Percentiles rank a stretch among this genome's conserved stretches.
These are phyloP conservation scores for Cladosporium cucumerinum DNA, from an alignment of 2,329 filamentous ascomycete species.

Conservation along the genomic window DNA sequence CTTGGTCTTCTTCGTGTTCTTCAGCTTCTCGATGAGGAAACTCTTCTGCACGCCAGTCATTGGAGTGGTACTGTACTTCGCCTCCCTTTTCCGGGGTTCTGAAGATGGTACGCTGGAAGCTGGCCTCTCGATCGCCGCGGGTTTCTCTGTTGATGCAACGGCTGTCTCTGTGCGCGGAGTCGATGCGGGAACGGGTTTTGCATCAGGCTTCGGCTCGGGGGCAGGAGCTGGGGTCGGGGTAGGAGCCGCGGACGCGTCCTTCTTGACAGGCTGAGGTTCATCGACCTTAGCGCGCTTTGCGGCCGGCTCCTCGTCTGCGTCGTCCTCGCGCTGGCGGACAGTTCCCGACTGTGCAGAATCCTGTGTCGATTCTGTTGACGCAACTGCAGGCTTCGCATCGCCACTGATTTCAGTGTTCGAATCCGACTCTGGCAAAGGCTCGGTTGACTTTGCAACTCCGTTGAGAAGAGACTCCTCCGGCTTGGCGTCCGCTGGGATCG, in stretches of 20 bases:
- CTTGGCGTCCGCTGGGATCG: neutral
- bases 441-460: constrained; percentile 8
- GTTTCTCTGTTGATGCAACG: constrained; percentile 22
- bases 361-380: constrained; percentile 10
- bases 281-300: constrained; percentile 80
- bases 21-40: constrained; percentile 63
- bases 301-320: constrained; percentile 60
- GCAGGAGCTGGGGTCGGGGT: constrained; percentile 20
- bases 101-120: neutral
- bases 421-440: constrained; percentile 6
- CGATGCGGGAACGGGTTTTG: constrained; percentile 14
- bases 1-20: constrained; percentile 81
- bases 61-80: constrained; percentile 38
- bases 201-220: neutral
- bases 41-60: constrained; percentile 60
- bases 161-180: constrained; percentile 2
- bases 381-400: neutral
- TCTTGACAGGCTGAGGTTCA: constrained; percentile 32
- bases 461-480: constrained; percentile 15
- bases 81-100: constrained; percentile 11
- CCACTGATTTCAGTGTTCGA: neutral
- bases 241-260: neutral
- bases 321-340: constrained; percentile 74
- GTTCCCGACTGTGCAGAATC: constrained; percentile 34
- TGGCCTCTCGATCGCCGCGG: constrained; percentile 18